Percentiles rank a stretch among this genome's conserved stretches.
Conservation (phyloP, 2,329 filamentous ascomycete species). For the Tolypocladium tundrense region DNA sequence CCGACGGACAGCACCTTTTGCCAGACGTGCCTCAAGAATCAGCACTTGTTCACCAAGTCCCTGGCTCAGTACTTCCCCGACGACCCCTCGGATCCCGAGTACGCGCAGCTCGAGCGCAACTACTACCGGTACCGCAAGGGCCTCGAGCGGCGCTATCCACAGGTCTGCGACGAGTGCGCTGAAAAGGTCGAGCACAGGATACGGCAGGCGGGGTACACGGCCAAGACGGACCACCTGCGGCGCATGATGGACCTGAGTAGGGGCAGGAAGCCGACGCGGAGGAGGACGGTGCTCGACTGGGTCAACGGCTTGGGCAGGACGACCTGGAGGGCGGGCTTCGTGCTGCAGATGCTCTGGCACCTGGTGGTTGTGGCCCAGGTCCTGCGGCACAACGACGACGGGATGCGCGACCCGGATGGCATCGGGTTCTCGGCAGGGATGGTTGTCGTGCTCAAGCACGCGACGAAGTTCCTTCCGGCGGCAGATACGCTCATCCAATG, state of each 20-base stretch:
- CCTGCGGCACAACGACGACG: constrained; percentile 16
- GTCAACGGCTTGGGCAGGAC: constrained; percentile 30
- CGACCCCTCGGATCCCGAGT: constrained; percentile 55
- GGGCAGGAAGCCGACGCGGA: constrained; percentile 18
- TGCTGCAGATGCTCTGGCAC: constrained; percentile 43
- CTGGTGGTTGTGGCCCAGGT: constrained; percentile 16
- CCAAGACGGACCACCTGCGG: constrained; percentile 70
- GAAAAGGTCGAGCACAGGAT: constrained; percentile 62
- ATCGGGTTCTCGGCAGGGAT: constrained; percentile 6
- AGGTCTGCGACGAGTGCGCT: constrained; percentile 75
- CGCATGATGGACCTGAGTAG: constrained; percentile 61
- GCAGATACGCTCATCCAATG: constrained; percentile 31
- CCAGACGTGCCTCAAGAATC: constrained; percentile 75
- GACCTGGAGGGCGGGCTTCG: constrained; percentile 38
- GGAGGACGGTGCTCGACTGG: constrained; percentile 29
- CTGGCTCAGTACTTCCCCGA: constrained; percentile 71
- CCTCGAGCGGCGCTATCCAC: constrained; percentile 77
- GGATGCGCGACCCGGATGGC: constrained; percentile 24
- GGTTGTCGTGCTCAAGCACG: constrained; percentile 7
- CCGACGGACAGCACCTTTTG: constrained; percentile 47
- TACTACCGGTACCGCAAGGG: constrained; percentile 61
- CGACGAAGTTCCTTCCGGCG: constrained; percentile 25
- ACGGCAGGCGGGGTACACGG: constrained; percentile 63
- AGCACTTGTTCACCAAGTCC: constrained; percentile 65
- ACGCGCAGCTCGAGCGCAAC: constrained; percentile 55